A percentile compares a stretch with the other conserved stretches of the same genome.
These are phyloP conservation scores for Ramichloridium luteum DNA, from an alignment of 2,329 filamentous ascomycete species.

Conservation along the genomic window DNA sequence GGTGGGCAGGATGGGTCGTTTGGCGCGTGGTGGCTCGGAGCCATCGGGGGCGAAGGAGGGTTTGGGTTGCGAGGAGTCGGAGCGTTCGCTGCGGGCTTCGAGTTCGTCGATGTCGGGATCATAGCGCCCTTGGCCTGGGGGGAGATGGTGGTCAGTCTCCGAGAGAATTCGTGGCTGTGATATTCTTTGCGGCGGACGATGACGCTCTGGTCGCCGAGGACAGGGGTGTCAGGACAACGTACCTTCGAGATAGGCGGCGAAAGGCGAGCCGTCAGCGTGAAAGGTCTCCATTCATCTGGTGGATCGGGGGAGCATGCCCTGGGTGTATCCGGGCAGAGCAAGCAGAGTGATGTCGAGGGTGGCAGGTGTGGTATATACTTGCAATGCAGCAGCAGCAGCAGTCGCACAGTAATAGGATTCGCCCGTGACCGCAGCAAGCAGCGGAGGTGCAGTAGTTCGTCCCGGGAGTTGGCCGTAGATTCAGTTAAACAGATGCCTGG, in stretches of 20 bases:
- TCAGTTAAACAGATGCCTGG: no score
- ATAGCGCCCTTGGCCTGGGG: not conserved
- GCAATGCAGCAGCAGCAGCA: no score
- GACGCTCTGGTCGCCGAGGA: not conserved
- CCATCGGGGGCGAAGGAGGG: conserved; percentile 26
- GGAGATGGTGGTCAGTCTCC: not conserved
- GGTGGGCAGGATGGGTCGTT: conserved; percentile 9
- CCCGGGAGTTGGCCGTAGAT: no score
- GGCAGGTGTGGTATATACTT: no score
- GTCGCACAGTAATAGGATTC: no score
- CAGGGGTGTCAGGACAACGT: conserved; percentile 20
- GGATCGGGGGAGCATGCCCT: no score
- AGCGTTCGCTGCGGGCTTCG: not conserved
- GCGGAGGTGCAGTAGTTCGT: no score
- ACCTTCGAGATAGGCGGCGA: conserved; percentile 87
- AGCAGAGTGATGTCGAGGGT: no score
- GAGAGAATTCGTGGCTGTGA: no score
- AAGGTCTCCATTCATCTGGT: conserved; percentile 64
- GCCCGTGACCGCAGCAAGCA: no score
- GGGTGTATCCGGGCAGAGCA: no score
- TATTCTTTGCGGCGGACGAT: not conserved
- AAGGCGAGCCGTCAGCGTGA: conserved; percentile 72
- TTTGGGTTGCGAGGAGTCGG: not conserved
- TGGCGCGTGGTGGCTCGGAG: conserved; percentile 10
- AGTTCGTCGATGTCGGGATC: not conserved